Evolutionary conservation across 2,329 filamentous ascomycete genomes (phyloP), one percentile per base, ranked within the genome.

Genomic region (Geosmithia morbida): DNA sequence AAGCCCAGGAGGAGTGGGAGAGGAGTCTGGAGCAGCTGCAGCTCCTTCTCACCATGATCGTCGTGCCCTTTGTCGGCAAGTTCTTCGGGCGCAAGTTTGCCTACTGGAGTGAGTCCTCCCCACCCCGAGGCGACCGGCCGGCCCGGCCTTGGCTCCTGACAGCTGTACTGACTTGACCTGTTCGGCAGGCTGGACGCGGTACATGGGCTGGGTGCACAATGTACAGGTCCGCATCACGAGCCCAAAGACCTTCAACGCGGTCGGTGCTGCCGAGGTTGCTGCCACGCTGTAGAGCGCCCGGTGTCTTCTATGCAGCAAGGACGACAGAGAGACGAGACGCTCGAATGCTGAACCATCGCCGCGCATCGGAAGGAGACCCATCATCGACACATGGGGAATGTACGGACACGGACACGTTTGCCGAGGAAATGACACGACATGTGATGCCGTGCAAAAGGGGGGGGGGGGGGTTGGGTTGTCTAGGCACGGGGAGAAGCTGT

Each of bases 1-100:
- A 97, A 61, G 92, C 92, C 10, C 90, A 98, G 65, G 77, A 78
- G 51, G 90, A 98, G 67, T 98, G 92, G 92, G 84, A 90, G 57
- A 86, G 89, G 58, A 94, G 86, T 57, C 69, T 98, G 52, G 87
- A 96, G 65, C 92, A 98, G 67, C 68, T 98, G 50, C 88, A 98
- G 68, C 72, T 97, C 53, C 72, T 98, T 54, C 66, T 97, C 61
- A 94, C 86, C 18, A 94, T 98, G 87, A 85, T 97, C 45, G 66
- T 97, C 55, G 83, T 98, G 46, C 92, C 92, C 2, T 96, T 94
- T 64, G 71, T 87, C 55, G 92, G 92, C 50, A 98, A 97, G 67
- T 97, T 88, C 67, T 79, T 96, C 63, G 92, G 92, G 43, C 77
- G 92, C 62, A 94, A 87, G 65, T 94, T 89, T 69, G 90, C 90